phyloP scores from a whole-genome alignment of 352 stramenopile species.

The Pythium aquatile region DNA sequence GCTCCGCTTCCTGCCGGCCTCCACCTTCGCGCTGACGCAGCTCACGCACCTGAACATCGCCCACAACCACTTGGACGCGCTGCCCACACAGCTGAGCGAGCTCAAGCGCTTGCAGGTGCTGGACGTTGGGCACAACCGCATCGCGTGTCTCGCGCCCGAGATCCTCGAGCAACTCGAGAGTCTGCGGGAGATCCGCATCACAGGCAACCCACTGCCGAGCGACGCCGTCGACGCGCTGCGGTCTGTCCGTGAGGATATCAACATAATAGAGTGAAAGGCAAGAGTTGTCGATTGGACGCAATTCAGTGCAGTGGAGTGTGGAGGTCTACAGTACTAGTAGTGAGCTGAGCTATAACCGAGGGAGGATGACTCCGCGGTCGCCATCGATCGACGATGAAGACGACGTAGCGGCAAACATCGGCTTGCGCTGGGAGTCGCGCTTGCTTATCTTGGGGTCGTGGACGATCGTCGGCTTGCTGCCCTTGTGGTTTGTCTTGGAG shows the following conservation, averaged over 20 bases:
- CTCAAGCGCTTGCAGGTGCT: slow-evolving; percentile 60
- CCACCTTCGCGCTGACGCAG: slow-evolving; percentile 64
- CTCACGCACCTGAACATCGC: slow-evolving; percentile 61
- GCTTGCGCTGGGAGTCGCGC: slow-evolving; percentile 47
- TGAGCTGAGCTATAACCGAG: slow-evolving; percentile 36
- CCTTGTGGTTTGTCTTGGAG: slow-evolving; percentile 47
- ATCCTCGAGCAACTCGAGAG: slow-evolving; percentile 38
- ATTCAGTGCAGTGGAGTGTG: background rate
- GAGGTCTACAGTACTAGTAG: background rate
- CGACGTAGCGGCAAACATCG: slow-evolving; percentile 22
- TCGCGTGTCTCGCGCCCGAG: slow-evolving; percentile 40
- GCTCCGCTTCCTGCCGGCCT: slow-evolving; percentile 71
- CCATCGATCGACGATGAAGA: slow-evolving; percentile 31
- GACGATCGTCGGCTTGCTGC: slow-evolving; percentile 24
- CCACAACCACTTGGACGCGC: slow-evolving; percentile 57
- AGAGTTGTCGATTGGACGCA: background rate
- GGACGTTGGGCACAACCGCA: slow-evolving; percentile 56
- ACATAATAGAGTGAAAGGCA: slow-evolving; percentile 28
- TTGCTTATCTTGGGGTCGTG: slow-evolving; percentile 37
- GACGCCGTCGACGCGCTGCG: slow-evolving; percentile 26
- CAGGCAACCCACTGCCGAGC: slow-evolving; percentile 43
- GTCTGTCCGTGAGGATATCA: slow-evolving; percentile 28
- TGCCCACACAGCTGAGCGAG: slow-evolving; percentile 44
- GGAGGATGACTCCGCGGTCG: slow-evolving; percentile 48
- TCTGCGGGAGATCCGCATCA: slow-evolving; percentile 42